Evolutionary conservation across 805 yeast genomes (phyloP).

Genomic region (Wickerhamomyces mucosus): DNA sequence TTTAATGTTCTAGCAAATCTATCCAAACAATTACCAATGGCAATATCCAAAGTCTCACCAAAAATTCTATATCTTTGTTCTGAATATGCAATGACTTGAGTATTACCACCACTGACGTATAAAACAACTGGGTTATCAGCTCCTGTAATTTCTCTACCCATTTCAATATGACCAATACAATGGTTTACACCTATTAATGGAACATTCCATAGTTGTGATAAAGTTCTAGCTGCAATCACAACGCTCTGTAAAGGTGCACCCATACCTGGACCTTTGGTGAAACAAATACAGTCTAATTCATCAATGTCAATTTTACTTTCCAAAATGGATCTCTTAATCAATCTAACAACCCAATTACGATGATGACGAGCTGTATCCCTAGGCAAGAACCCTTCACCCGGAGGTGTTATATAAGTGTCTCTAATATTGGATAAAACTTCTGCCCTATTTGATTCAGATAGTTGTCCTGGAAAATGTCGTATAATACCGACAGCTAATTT

Average conservation of each 20-base stretch:
- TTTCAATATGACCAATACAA: constrained; percentile 96
- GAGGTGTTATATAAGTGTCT: constrained; percentile 93
- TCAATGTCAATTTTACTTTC: constrained; percentile 43
- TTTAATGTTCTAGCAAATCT: constrained; percentile 86
- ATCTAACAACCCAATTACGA: constrained; percentile 83
- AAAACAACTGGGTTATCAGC: constrained; percentile 95
- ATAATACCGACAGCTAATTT: constrained; percentile 92
- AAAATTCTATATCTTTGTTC: constrained; percentile 92
- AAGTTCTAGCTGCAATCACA: constrained; percentile 83
- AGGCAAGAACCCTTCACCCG: constrained; percentile 97
- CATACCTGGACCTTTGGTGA: constrained; percentile 99
- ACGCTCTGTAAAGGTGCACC: constrained; percentile 96
- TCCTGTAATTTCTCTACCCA: constrained; percentile 98
- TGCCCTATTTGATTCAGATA: constrained; percentile 51
- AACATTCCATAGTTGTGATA: constrained; percentile 66
- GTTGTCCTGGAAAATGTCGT: constrained; percentile 56
- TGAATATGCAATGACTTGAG: constrained; percentile 95
- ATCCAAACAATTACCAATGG: constrained; percentile 95
- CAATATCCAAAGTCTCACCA: constrained; percentile 98
- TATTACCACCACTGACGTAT: constrained; percentile 97
- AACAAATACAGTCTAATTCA: constrained; percentile 74
- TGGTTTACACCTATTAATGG: constrained; percentile 95
- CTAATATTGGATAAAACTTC: constrained; percentile 80
- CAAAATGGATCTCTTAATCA: constrained; percentile 54
- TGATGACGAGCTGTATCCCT: constrained; percentile 96